Conservation (phyloP, 441 rosid genomes). For the Eruca vesicaria region DNA sequence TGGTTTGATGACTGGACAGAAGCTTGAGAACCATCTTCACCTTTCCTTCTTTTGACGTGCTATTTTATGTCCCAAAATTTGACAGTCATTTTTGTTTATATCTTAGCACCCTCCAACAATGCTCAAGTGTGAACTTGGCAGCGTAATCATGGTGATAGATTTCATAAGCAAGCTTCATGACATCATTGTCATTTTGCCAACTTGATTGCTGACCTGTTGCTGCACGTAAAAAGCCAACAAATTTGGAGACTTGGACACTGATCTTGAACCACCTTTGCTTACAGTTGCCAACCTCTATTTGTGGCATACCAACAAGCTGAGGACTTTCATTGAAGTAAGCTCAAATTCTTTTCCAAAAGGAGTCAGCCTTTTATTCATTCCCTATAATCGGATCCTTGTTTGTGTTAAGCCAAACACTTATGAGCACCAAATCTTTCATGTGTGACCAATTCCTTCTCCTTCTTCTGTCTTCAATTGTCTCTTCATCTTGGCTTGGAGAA, state of each 20-base stretch:
- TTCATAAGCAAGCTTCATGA: neutral
- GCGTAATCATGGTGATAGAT: neutral
- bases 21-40: no score
- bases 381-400: neutral
- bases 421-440: neutral
- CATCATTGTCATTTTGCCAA: neutral
- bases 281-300: neutral
- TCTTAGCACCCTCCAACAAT: neutral
- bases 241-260: neutral
- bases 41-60: no score
- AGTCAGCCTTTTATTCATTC: neutral
- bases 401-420: neutral
- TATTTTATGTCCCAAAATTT: neutral
- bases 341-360: neutral
- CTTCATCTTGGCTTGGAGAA: neutral
- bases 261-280: neutral
- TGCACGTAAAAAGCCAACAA: neutral
- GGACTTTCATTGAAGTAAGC: neutral
- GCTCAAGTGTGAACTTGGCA: neutral
- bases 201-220: no score
- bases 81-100: neutral
- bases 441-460: neutral
- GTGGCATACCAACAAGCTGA: neutral
- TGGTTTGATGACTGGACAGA: no score
- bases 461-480: neutral